Percentiles rank a stretch among this genome's conserved stretches.
Evolutionary conservation across 169 alveolate species (phyloP).

Genomic region (Plasmodium falciparum): DNA sequence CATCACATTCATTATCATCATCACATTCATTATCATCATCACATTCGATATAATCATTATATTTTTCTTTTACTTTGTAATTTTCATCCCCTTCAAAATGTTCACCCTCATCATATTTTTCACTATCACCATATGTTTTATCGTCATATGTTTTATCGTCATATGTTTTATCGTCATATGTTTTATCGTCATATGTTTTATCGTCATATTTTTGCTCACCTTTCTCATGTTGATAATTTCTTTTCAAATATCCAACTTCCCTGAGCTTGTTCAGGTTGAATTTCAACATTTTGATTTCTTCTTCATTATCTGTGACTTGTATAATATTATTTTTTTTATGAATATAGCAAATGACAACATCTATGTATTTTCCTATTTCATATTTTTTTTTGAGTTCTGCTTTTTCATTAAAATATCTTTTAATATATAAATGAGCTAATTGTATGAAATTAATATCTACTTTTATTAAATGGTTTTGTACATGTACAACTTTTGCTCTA

Average conservation of each 20-base stretch:
- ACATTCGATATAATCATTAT: too few relatives aligned
- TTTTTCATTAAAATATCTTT: conserved; percentile 61
- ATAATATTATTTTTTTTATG: conserved; percentile 50
- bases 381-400: conserved; percentile 19
- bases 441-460: conserved; percentile 42
- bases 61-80: neutral
- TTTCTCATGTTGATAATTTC: neutral
- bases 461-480: conserved; percentile 35
- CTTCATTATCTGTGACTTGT: conserved; percentile 73
- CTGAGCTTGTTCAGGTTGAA: conserved; percentile 6
- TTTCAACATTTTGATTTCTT: conserved; percentile 37
- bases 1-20: too few relatives aligned
- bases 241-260: neutral
- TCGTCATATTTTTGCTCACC: neutral
- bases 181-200: neutral
- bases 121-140: neutral
- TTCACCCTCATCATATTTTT: neutral
- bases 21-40: too few relatives aligned
- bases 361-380: conserved; percentile 50
- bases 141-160: neutral
- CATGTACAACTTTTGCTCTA: conserved; percentile 29
- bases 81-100: neutral
- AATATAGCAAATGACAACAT: conserved; percentile 63
- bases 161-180: too few relatives aligned
- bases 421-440: conserved; percentile 64